Evolutionary conservation across 441 rosid genomes (phyloP).

Genomic region (Aquilaria agallochum): DNA sequence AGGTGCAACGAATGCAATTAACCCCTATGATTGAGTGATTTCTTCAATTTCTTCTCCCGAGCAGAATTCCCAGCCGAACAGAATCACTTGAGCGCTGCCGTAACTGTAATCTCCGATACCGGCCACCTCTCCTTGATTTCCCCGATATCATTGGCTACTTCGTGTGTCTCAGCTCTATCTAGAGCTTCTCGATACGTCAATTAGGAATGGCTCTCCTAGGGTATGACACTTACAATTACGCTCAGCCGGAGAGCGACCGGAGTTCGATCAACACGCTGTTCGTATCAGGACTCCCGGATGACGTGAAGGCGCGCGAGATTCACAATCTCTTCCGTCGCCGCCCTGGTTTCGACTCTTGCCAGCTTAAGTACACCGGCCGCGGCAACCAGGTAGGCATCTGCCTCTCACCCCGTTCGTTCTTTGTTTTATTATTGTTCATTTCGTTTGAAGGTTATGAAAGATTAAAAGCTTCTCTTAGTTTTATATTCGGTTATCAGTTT

Average conservation of each 20-base stretch:
- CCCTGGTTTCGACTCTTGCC: constrained; percentile 67
- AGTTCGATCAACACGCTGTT: constrained; percentile 64
- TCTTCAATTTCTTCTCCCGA: no score
- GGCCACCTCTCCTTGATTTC: no score
- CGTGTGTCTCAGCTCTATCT: no score
- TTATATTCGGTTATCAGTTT: neutral
- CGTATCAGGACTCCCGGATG: constrained; percentile 80
- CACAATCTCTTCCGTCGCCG: constrained; percentile 80
- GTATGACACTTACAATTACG: constrained; percentile 52
- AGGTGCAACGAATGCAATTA: no score
- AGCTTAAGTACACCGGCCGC: constrained; percentile 88
- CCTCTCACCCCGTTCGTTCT: neutral
- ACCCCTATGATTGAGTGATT: no score
- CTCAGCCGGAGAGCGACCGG: constrained; percentile 28
- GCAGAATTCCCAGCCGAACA: no score
- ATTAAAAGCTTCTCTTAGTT: neutral
- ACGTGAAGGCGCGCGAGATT: constrained; percentile 86
- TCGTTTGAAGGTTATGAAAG: neutral
- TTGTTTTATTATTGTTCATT: constrained; percentile 11
- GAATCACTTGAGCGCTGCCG: no score
- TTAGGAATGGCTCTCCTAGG: constrained; percentile 39
- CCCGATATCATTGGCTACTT: no score
- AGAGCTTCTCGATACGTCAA: no score
- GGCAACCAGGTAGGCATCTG: constrained; percentile 64
- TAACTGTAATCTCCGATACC: no score